Conservation (phyloP, 2,329 filamentous ascomycete genomes). For the Colletotrichum cordylinicola region DNA sequence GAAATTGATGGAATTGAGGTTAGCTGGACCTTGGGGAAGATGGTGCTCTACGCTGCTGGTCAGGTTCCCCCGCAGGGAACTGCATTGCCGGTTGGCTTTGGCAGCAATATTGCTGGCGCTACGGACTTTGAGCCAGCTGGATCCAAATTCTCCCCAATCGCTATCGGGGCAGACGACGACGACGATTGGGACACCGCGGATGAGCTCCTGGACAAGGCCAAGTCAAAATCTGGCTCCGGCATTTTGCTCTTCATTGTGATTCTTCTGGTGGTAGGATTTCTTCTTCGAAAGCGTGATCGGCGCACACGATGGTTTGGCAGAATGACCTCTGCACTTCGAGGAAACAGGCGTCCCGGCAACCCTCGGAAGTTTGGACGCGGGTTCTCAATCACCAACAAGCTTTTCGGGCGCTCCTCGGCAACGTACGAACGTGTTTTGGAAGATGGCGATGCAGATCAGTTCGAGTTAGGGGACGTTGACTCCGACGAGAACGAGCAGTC, state of each 20-base stretch:
- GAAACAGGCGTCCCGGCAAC: conserved; percentile 48
- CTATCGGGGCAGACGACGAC: conserved; percentile 41
- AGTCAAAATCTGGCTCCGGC: conserved; percentile 73
- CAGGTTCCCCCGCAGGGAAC: conserved; percentile 73
- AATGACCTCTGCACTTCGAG: conserved; percentile 48
- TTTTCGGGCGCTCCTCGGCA: conserved; percentile 65
- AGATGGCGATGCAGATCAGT: conserved; percentile 75
- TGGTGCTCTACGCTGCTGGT: conserved; percentile 91
- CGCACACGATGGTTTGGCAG: conserved; percentile 66
- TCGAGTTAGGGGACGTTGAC: conserved; percentile 76
- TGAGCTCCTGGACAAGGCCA: conserved; percentile 69
- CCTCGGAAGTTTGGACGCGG: conserved; percentile 51
- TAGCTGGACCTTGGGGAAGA: conserved; percentile 96
- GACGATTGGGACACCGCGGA: conserved; percentile 60
- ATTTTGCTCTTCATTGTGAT: conserved; percentile 81
- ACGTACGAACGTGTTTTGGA: conserved; percentile 87
- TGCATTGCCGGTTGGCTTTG: conserved; percentile 84
- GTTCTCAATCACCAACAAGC: conserved; percentile 62
- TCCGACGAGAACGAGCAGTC: conserved; percentile 70
- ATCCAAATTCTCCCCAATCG: conserved; percentile 49
- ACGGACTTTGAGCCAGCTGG: conserved; percentile 86
- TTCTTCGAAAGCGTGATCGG: conserved; percentile 82
- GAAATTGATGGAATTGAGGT: conserved; percentile 92
- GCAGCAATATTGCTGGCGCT: conserved; percentile 76
- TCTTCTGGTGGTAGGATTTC: conserved; percentile 70